A percentile compares a stretch with the other conserved stretches of the same genome.
These are phyloP conservation scores for Amyloporia xantha DNA, from an alignment of 768 basidiomycete genomes.

Conservation along the genomic window DNA sequence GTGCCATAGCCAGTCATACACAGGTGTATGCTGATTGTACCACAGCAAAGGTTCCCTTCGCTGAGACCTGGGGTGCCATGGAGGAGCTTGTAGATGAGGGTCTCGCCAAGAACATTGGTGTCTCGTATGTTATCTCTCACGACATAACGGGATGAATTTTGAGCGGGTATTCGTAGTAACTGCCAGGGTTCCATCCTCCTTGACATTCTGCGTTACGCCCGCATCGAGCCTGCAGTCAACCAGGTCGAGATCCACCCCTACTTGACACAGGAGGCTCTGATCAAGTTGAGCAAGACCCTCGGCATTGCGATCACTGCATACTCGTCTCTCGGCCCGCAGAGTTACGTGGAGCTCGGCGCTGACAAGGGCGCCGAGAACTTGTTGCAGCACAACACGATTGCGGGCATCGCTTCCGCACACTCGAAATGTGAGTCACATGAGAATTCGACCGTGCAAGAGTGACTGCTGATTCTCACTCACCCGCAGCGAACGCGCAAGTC, in stretches of 20 bases:
- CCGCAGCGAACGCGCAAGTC: conserved; percentile 35
- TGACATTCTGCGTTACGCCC: conserved; percentile 76
- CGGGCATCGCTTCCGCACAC: conserved; percentile 40
- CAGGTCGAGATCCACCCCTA: conserved; percentile 59
- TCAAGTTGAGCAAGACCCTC: conserved; percentile 36
- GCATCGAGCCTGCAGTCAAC: conserved; percentile 48
- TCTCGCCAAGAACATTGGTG: conserved; percentile 70
- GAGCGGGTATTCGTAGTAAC: conserved; percentile 45
- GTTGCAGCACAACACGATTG: conserved; percentile 42
- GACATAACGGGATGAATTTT: not conserved
- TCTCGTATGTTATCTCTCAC: conserved; percentile 42
- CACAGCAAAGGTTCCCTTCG: conserved; percentile 59
- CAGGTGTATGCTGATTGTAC: not conserved
- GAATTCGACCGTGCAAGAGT: too few species aligned
- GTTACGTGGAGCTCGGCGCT: conserved; percentile 61
- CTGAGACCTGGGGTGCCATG: conserved; percentile 81
- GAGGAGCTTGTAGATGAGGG: conserved; percentile 72
- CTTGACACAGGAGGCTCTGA: conserved; percentile 41
- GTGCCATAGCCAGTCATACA: conserved; percentile 12
- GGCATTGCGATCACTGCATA: conserved; percentile 50
- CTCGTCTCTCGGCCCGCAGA: conserved; percentile 47
- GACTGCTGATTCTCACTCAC: not conserved
- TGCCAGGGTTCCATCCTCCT: conserved; percentile 63
- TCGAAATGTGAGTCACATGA: conserved; percentile 41
- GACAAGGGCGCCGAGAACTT: conserved; percentile 47